These are phyloP conservation scores for Knoxia roxburghii DNA, from an alignment of 257 asterid species.

Conservation along the genomic window DNA sequence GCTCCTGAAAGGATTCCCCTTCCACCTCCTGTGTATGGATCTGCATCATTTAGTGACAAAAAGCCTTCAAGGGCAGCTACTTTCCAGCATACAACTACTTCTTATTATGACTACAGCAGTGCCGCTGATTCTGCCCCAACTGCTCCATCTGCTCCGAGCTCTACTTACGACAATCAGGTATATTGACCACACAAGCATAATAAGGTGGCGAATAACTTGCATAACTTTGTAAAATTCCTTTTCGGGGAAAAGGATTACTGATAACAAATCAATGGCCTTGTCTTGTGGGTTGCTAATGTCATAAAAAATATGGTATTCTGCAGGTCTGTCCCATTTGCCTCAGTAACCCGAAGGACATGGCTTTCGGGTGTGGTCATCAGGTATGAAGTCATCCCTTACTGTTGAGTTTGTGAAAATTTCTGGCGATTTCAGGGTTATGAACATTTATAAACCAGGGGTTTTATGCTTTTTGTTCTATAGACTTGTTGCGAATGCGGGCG, in stretches of 20 bases:
- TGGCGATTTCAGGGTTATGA: not conserved
- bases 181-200: not conserved
- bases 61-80: constrained; percentile 42
- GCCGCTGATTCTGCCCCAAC: constrained; percentile 27
- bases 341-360: constrained; percentile 83
- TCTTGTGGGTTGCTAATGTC: constrained; percentile 1
- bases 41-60: constrained; percentile 30
- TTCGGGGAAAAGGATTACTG: too few species aligned
- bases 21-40: constrained; percentile 70
- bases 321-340: constrained; percentile 96
- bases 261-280: not conserved
- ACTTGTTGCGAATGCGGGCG: constrained; percentile 77
- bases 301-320: constrained; percentile 11
- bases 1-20: constrained; percentile 58
- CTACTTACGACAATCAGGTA: constrained; percentile 69
- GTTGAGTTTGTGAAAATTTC: not conserved
- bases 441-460: not conserved
- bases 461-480: constrained; percentile 26
- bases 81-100: constrained; percentile 27
- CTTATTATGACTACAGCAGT: constrained; percentile 24
- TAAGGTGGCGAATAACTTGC: too few species aligned
- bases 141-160: constrained; percentile 47
- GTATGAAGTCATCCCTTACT: constrained; percentile 27
- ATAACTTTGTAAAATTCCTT: not conserved
- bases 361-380: constrained; percentile 98